Evolutionary conservation across 164 flowering plant species (phyloP).

Genomic region (Liriodendron chinense): DNA sequence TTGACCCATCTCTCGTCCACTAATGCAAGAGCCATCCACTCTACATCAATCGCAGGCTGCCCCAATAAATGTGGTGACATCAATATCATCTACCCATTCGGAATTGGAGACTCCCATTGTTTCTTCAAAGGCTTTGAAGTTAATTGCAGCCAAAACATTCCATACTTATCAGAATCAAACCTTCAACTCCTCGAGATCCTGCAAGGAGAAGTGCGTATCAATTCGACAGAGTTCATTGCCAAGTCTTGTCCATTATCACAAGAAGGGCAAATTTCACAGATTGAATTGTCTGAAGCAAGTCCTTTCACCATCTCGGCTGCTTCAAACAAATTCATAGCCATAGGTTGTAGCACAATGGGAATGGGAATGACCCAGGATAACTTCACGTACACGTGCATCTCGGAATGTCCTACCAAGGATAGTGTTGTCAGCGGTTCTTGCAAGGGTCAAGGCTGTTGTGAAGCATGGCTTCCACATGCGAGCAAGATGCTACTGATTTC

Average conservation of each 20-base stretch:
- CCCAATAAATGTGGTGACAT: too few species aligned
- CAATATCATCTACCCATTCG: too few species aligned
- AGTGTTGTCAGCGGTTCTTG: constrained; percentile 1
- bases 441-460: constrained; percentile 11
- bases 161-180: not conserved
- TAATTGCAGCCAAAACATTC: not conserved
- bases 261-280: too few species aligned
- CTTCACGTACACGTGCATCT: not conserved
- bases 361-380: too few species aligned
- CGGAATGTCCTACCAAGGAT: not conserved
- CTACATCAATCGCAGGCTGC: too few species aligned
- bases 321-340: not conserved
- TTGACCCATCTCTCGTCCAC: too few species aligned
- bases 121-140: constrained; percentile 3
- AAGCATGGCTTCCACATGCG: not conserved
- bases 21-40: too few species aligned
- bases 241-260: not conserved
- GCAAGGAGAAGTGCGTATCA: not conserved
- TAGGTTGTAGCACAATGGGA: not conserved
- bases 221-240: not conserved
- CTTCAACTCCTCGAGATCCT: constrained; percentile 2
- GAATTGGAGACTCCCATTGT: too few species aligned
- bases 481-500: not conserved
- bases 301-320: not conserved
- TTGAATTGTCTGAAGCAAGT: constrained; percentile 2